These are phyloP conservation scores for Umbelopsis isabellina DNA, from an alignment of 192 early-diverging fungal species.

Conservation along the genomic window DNA sequence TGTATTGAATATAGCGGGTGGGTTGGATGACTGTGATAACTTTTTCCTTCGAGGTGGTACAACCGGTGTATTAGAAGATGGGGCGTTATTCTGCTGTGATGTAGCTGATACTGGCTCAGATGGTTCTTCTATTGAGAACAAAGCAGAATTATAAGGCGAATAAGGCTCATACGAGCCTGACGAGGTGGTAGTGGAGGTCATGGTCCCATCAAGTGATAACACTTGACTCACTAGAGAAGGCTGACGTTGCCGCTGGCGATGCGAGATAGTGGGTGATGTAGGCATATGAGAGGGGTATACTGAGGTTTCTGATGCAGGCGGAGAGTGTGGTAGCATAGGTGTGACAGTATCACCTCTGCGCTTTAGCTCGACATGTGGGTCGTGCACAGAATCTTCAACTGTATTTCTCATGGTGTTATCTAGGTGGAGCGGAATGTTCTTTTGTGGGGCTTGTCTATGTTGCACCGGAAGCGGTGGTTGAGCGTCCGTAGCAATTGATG, in stretches of 20 bases:
- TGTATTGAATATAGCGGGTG: neutral
- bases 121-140: conserved; percentile 19
- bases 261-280: neutral
- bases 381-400: neutral
- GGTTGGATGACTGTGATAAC: conserved; percentile 2
- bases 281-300: neutral
- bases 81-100: neutral
- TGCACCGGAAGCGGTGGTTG: conserved; percentile 12
- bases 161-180: conserved; percentile 3
- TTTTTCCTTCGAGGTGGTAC: conserved; percentile 17
- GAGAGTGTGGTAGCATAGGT: neutral
- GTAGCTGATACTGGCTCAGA: neutral
- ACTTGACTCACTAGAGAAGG: conserved; percentile 13
- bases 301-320: neutral
- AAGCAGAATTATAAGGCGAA: conserved; percentile 8
- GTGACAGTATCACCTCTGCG: neutral
- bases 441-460: conserved; percentile 11
- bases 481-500: neutral
- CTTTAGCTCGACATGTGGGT: neutral
- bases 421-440: conserved; percentile 20
- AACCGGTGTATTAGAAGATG: neutral
- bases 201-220: neutral
- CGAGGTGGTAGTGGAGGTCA: conserved; percentile 10
- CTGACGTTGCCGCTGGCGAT: neutral
- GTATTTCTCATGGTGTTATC: neutral